Evolutionary conservation across 139 green algal species (phyloP).

Genomic region (Diplosphaera chodatii): DNA sequence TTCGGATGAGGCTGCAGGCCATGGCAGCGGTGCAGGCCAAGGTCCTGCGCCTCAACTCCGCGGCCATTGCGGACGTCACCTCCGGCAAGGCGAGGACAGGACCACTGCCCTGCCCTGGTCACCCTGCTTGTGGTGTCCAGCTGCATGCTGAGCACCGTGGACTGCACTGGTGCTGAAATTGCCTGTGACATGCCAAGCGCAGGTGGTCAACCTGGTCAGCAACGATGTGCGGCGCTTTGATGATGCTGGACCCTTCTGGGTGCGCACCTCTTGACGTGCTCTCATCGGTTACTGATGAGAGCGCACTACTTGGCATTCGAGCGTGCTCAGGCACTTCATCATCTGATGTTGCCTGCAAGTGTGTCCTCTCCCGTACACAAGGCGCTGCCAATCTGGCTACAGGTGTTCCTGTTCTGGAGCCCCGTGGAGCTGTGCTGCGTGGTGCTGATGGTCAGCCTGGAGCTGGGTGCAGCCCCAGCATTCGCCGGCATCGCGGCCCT

Average conservation of each 20-base stretch:
- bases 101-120: too few species aligned
- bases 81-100: conserved; percentile 38
- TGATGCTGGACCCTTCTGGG: conserved; percentile 56
- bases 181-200: neutral
- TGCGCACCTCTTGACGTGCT: too few species aligned
- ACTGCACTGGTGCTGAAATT: too few species aligned
- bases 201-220: conserved; percentile 42
- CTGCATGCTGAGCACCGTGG: too few species aligned
- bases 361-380: too few species aligned
- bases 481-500: conserved; percentile 53
- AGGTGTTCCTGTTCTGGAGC: conserved; percentile 25
- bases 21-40: conserved; percentile 45
- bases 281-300: too few species aligned
- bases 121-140: too few species aligned
- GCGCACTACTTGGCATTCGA: too few species aligned
- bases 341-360: too few species aligned
- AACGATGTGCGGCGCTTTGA: conserved; percentile 77
- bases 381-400: too few species aligned
- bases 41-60: conserved; percentile 65
- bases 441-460: conserved; percentile 55
- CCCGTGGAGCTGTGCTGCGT: conserved; percentile 66
- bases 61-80: conserved; percentile 39
- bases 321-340: too few species aligned
- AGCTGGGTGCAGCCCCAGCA: conserved; percentile 59
- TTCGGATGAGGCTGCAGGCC: conserved; percentile 50